Evolutionary conservation across 495 filamentous ascomycete genomes (phyloP), one percentile per base, ranked within the genome.

Genomic region (Xylaria grammica): DNA sequence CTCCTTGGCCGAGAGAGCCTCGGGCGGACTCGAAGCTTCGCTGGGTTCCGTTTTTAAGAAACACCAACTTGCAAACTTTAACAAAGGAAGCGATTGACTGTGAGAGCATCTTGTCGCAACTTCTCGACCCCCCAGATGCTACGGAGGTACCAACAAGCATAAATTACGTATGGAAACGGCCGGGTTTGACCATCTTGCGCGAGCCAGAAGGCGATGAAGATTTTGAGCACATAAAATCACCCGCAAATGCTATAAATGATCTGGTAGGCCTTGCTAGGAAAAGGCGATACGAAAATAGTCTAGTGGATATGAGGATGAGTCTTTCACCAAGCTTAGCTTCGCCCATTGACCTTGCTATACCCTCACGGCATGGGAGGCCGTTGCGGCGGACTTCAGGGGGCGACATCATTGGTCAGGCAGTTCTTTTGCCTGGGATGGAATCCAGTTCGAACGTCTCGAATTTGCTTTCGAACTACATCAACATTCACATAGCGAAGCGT

Each of bases 161-260:
- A 8, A 74, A 81, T 29, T 81, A 73, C 50, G 71, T 84, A 5
- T 81, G 81, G 81, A 89, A 88, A 63, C 74, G 75, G 2, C 78
- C 78, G 4, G 83, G 84, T 0, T 68, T 89, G 11, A 75, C 77
- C 24, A 77, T 90, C 44, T 71, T 90, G 7, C 78, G 79, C 22
- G 71, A 78, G 6, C 55, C 72, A 0, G 78, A 82, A 10, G 77
- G 80, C 22, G 74, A 80, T 34, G 77, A 82, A 19, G 79, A 86
- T 26, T 75, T 84, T 17, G 77, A 84, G 17, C 72, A 86, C 24
- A 75, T 80, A 59, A 40, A 55, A 10, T 59, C 38, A 53, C 26
- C 66, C 26, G 30, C 63, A 20, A 46, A 65, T 3, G 63, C 52
- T 1, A 22, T 51, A 8, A 29, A 10, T 5, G 46, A 53, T 24